Conservation (phyloP, 2,329 filamentous ascomycete species). For the Penicillium oxalicum region DNA sequence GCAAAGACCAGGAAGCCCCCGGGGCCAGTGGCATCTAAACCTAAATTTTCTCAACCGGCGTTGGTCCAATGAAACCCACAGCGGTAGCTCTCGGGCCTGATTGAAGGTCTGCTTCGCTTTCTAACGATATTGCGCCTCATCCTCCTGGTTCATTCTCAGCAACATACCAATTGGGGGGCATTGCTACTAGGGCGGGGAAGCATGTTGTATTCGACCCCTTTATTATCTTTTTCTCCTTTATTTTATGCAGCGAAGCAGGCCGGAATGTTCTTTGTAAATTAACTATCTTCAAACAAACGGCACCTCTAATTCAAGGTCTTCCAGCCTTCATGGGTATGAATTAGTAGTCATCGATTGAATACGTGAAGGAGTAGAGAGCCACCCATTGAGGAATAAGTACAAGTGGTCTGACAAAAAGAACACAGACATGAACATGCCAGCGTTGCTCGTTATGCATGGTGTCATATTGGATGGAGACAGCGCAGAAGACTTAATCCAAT, state of each 20-base stretch:
- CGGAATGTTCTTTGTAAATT: constrained; percentile 21
- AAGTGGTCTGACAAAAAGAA: not conserved
- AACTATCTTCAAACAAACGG: constrained; percentile 19
- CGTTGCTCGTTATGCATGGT: constrained; percentile 2
- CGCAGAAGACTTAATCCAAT: constrained; percentile 22
- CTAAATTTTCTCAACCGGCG: not conserved
- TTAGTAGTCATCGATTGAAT: not conserved
- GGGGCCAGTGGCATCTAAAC: constrained; percentile 47
- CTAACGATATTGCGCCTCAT: constrained; percentile 8
- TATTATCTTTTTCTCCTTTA: constrained; percentile 11
- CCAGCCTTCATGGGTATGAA: not conserved
- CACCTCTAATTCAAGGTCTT: constrained; percentile 21
- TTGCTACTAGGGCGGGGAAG: too few species aligned
- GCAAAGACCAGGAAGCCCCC: constrained; percentile 86
- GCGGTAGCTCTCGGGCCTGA: too few species aligned
- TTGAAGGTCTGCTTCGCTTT: not conserved
- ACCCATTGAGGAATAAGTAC: not conserved
- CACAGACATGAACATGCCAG: constrained; percentile 3
- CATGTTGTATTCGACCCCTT: constrained; percentile 5
- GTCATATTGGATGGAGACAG: not conserved
- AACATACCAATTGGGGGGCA: too few species aligned
- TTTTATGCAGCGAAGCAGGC: constrained; percentile 20
- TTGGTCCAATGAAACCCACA: too few species aligned
- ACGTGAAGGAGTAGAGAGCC: not conserved
- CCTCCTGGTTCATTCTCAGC: not conserved